Evolutionary conservation across 805 yeast species (phyloP).

Genomic region (Ogataea salicorniae): DNA sequence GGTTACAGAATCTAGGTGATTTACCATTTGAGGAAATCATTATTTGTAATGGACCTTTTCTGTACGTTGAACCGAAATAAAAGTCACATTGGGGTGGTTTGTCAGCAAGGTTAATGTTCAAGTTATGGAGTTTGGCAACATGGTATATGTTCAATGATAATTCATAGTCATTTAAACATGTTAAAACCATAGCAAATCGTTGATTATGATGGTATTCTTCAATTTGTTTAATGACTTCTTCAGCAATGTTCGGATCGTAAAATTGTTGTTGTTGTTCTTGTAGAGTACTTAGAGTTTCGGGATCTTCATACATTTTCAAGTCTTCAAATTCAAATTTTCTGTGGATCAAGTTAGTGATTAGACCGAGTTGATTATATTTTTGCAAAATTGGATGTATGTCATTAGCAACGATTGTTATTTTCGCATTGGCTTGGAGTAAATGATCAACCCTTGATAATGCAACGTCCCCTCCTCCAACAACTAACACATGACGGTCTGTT

Average conservation of each 20-base stretch:
- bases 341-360: conserved; percentile 36
- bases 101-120: conserved; percentile 78
- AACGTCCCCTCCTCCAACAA: conserved; percentile 76
- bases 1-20: conserved; percentile 68
- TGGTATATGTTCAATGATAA: conserved; percentile 54
- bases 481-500: conserved; percentile 53
- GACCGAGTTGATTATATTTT: conserved; percentile 34
- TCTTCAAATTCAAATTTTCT: conserved; percentile 45
- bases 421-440: conserved; percentile 64
- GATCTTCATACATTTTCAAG: conserved; percentile 42
- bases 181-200: conserved; percentile 60
- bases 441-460: conserved; percentile 67
- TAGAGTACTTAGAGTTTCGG: not conserved
- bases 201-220: conserved; percentile 32
- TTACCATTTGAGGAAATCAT: conserved; percentile 83
- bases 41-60: conserved; percentile 68
- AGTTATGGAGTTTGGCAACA: conserved; percentile 36
- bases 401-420: conserved; percentile 58
- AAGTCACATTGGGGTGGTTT: conserved; percentile 81
- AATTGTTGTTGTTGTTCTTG: conserved; percentile 1
- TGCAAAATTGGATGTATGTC: conserved; percentile 31
- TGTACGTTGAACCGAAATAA: conserved; percentile 75
- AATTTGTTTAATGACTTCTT: conserved; percentile 29
- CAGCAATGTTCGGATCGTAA: conserved; percentile 21
- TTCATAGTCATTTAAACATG: conserved; percentile 69